These are phyloP conservation scores for Maudiozyma barnettii DNA, from an alignment of 805 yeast species.

Conservation along the genomic window DNA sequence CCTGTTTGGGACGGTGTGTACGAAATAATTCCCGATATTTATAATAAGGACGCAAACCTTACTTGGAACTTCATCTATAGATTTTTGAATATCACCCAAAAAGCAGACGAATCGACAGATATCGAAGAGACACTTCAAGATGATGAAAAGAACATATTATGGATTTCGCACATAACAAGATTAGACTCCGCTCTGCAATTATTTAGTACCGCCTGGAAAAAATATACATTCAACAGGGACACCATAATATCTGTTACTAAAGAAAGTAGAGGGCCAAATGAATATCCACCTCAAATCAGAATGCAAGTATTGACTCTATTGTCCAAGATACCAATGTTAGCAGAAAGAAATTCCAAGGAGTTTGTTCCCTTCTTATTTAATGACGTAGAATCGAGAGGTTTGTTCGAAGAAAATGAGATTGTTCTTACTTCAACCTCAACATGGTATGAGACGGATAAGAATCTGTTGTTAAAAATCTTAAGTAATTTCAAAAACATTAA, in stretches of 20 bases:
- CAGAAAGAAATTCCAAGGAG: constrained; percentile 50
- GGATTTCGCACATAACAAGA: constrained; percentile 40
- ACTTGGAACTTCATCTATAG: constrained; percentile 48
- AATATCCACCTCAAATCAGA: constrained; percentile 40
- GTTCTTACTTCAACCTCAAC: constrained; percentile 10
- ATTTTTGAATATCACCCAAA: constrained; percentile 26
- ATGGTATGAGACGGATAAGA: constrained; percentile 47
- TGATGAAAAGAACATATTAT: constrained; percentile 12
- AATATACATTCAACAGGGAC: constrained; percentile 28
- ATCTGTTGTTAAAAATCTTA: constrained; percentile 50
- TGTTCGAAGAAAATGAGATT: constrained; percentile 12
- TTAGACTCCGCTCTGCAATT: constrained; percentile 34
- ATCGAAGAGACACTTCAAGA: constrained; percentile 10
- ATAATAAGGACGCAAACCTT: constrained; percentile 32
- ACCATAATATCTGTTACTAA: constrained; percentile 34
- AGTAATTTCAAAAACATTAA: constrained; percentile 56
- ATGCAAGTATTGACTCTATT: constrained; percentile 51
- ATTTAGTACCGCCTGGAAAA: constrained; percentile 21
- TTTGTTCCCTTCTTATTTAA: constrained; percentile 51
- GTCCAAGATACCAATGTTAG: constrained; percentile 49
- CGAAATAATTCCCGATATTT: constrained; percentile 46
- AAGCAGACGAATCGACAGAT: constrained; percentile 12
- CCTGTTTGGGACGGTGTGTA: constrained; percentile 78
- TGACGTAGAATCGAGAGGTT: constrained; percentile 15
- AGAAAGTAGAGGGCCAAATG: constrained; percentile 29